Evolutionary conservation across 106 monocot genomes (phyloP), one percentile per base, ranked within the genome.

Genomic region (Posidonia australis): DNA sequence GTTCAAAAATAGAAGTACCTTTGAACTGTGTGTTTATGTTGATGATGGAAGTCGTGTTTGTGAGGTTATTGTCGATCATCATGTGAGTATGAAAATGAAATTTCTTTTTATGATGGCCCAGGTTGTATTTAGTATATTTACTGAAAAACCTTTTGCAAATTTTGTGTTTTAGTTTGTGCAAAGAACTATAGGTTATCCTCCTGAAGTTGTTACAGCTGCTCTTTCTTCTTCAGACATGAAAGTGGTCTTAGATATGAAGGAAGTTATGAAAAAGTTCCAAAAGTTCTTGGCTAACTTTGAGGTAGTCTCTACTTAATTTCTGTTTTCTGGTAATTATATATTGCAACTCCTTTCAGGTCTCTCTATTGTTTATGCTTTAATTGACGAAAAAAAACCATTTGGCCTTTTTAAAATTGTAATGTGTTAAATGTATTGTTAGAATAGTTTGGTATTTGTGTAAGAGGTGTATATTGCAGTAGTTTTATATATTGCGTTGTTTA

Each of bases 11-110:
- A 61, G 80, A 46, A 80, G 64, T 44, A 73, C 72, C 19, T 94
- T 66, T 79, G 90, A 90, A 47, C 94, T 94, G 21, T 61, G 59
- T 62, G 84, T 84, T 58, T 90, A 76, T 74, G 77, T 94, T 49
- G 94, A 94, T 76, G 94, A 94, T 82, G 94, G 94, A n/a, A 94
- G 94, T 76, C 82, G 73, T 49, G 90, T 94, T 69, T 80, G 77
- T 64, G 82, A 86, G 75, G 76, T 90, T 51, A 42, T 84, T 32
- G 78, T 94, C 74, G 83, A 86, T 76, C 86, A 86, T 70, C 64
- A 68, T 58, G 93, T 90, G 57, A 80, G 86, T 81, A n/a, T n/a
- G n/a, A n/a, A 48, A 13, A 30, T 44, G 7, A 30, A 0, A 14
- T 26, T 77, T 16, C 36, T 57, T 26, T 54, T 31, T 54, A 32